These are phyloP conservation scores for Curvularia verruculosa DNA, from an alignment of 2,329 filamentous ascomycete genomes.

Conservation along the genomic window DNA sequence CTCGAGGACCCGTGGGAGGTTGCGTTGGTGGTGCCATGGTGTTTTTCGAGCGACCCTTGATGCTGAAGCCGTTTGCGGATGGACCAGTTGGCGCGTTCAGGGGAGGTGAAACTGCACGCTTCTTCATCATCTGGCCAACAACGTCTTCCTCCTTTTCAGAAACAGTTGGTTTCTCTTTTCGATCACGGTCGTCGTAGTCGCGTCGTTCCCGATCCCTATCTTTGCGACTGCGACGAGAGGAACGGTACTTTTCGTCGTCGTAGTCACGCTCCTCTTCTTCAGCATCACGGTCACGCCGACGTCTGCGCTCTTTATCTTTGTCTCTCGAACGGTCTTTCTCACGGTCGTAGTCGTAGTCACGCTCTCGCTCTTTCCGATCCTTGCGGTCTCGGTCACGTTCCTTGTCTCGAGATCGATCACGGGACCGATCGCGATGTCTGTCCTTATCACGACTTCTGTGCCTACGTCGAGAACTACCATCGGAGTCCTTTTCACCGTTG, in stretches of 20 bases:
- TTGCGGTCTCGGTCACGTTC: conserved; percentile 43
- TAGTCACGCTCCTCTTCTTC: conserved; percentile 47
- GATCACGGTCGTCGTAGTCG: conserved; percentile 28
- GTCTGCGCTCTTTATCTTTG: conserved; percentile 53
- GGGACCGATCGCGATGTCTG: conserved; percentile 37
- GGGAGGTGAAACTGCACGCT: conserved; percentile 40
- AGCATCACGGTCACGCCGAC: conserved; percentile 56
- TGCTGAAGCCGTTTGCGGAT: conserved; percentile 56
- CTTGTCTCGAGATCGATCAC: conserved; percentile 40
- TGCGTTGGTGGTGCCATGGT: conserved; percentile 40
- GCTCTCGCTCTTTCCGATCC: conserved; percentile 59
- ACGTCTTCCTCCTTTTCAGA: conserved; percentile 29
- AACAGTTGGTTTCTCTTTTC: conserved; percentile 22
- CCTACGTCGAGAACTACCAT: conserved; percentile 45
- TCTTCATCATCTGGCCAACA: conserved; percentile 38
- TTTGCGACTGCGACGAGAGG: conserved; percentile 51
- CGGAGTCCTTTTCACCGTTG: conserved; percentile 36
- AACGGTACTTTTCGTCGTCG: conserved; percentile 51
- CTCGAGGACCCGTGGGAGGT: conserved; percentile 47
- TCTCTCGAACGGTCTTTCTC: conserved; percentile 44
- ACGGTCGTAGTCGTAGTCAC: conserved; percentile 50
- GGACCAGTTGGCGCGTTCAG: conserved; percentile 46
- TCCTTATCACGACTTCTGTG: conserved; percentile 47
- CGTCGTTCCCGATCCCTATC: conserved; percentile 49
- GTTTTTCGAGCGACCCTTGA: conserved; percentile 40